Evolutionary conservation across 495 filamentous ascomycete genomes (phyloP).

Genomic region (Talaromyces proteolyticus): DNA sequence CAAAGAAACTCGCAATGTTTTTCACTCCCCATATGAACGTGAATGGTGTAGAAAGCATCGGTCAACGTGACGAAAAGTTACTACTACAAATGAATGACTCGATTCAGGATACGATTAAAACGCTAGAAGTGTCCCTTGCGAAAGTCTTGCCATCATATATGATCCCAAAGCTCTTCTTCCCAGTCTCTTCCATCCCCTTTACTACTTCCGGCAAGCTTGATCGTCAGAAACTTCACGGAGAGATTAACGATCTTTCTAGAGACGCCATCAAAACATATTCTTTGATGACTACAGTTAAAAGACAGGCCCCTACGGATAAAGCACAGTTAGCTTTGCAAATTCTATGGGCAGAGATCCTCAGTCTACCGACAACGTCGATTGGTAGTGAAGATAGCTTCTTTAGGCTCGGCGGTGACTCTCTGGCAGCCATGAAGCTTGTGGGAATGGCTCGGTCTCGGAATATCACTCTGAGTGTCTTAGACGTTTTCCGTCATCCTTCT

Average conservation of each 20-base stretch:
- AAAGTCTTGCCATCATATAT: constrained; percentile 46
- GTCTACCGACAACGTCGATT: constrained; percentile 32
- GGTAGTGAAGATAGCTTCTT: constrained; percentile 45
- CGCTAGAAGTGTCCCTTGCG: constrained; percentile 25
- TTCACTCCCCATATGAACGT: constrained; percentile 25
- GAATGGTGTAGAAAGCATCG: constrained; percentile 8
- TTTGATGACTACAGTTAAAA: constrained; percentile 23
- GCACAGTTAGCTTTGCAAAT: constrained; percentile 24
- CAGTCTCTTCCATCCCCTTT: constrained; percentile 48
- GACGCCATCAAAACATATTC: constrained; percentile 33
- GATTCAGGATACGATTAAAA: constrained; percentile 23
- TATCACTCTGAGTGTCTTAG: constrained; percentile 40
- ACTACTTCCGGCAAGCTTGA: constrained; percentile 57
- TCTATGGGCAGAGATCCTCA: constrained; percentile 32
- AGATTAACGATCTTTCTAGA: constrained; percentile 32
- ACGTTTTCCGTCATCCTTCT: constrained; percentile 42
- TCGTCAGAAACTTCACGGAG: constrained; percentile 45
- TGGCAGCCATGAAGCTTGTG: constrained; percentile 51
- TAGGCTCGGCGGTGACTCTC: constrained; percentile 48
- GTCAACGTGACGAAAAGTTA: constrained; percentile 8
- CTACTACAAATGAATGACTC: constrained; percentile 27
- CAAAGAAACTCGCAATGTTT: constrained; percentile 37
- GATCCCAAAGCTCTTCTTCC: constrained; percentile 58
- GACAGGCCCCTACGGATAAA: constrained; percentile 17
- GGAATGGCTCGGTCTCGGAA: constrained; percentile 36